Evolutionary conservation across 1,284 basidiomycete species (phyloP), one percentile per base, ranked within the genome.

Genomic region (Rhodotorula sp.): DNA sequence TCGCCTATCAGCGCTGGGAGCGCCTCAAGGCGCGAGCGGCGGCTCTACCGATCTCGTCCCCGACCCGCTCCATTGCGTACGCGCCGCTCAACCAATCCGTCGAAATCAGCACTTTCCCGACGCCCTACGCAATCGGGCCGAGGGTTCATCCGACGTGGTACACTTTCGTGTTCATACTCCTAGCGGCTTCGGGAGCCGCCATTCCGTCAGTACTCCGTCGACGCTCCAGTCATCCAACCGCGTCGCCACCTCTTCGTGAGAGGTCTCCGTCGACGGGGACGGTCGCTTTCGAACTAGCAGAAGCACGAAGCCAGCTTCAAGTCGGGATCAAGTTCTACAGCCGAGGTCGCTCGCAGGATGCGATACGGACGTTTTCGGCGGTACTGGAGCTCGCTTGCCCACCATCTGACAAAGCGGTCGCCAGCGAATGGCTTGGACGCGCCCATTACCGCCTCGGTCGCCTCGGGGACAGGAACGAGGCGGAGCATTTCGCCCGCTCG

Each of bases 351-450:
- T 42, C 61, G 54, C 12, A 33, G 14, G 33, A n/a, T 22, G 69
- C 72, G 3, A n/a, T 22, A 18, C 22, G 42, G 10, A 54, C 67
- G 0, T 68, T 74, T 29, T 2, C 29, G 2, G 10, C 45, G 7
- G 46, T 70, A n/a, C 24, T 62, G 51, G 20, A 45, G 14, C 49
- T 66, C 20, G 62, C 64, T 6, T 69, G 70, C 51, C 53, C 60
- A 3, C 30, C 65, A 0, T 2, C 15, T 22, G 70, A 69, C 60
- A 68, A 69, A 42, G 62, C 70, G 4, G 12, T 45, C 29, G 70
- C 70, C 37, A 37, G 45, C 29, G 73, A 74, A 24, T 68, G 62
- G 65, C 66, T 69, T 20, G 73, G 73, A 3, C 56, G 65, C 0
- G 26, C 64, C 6, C 44, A 58, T 24, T 74, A 69, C 46, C 62